Base-by-base conservation (phyloP, 441 rosid genomes). In the Kokia cookei region DNA sequence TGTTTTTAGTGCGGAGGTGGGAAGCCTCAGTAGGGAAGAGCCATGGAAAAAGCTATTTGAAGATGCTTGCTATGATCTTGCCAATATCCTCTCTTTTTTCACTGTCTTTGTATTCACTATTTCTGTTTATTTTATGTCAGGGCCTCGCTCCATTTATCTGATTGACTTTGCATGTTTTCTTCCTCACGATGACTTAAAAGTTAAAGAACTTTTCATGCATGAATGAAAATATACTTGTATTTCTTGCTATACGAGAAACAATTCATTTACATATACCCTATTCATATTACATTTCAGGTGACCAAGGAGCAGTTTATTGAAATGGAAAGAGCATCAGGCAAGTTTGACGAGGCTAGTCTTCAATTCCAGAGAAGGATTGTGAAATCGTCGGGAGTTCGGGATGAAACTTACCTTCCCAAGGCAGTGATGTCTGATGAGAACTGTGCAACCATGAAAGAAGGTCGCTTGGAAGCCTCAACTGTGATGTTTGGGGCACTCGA, bases 401-500 rank as follows among this genome's bases (percentile, higher is more conserved):
- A 93, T 37, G 92, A 91, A 58, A 93, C 96, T 10, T 94, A 88
- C 82, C 75, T 93, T 17, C 97, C 97, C 1, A 88, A 89, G 71
- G 80, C 87, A 3, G 72, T 94, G 2, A 84, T 84, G 71, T 83
- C 88, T 0, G 42, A 80, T 0, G 91, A 83, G 57, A 94, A 86
- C 71, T 83, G 86, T 73, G 71, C 87, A 7, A 93, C 99, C 65
- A 93, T 94, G 98, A 93, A 91, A 73, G 91, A 90, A 59, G 99
- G 98, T 9, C 86, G 97, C 3, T 57, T 78, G 2, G 98, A 94
- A 76, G 97, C 98, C 10, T 87, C 96, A 0, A 81, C 74, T 48
- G 94, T 91, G n/a, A 90, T 94, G 77, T 93, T 94, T 15, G 96
- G 97, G 0, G 97, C 98, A 6, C 86, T 94, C 0, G 97, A 94